These are phyloP conservation scores for Pseudozyma tsukubaensis DNA, from an alignment of 1,284 basidiomycete species.

Conservation along the genomic window DNA sequence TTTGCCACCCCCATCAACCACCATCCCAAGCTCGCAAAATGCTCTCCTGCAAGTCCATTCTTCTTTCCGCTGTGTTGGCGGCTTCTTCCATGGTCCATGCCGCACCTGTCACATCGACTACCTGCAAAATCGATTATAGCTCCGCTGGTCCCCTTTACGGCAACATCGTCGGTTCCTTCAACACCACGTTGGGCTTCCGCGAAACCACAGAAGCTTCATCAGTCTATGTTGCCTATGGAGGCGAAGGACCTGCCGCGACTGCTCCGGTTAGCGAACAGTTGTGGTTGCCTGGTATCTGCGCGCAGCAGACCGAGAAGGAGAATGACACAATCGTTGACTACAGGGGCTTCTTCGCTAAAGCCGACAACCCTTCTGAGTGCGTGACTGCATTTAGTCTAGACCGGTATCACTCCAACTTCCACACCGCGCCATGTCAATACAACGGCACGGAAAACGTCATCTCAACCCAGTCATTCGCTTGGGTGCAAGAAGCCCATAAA, in stretches of 20 bases:
- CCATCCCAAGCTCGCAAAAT: constrained; percentile 8
- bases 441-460: not conserved
- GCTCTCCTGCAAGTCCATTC: constrained; percentile 10
- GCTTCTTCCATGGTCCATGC: constrained; percentile 7
- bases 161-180: not conserved
- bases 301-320: not conserved
- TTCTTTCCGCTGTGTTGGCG: constrained; percentile 18
- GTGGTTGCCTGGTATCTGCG: not conserved
- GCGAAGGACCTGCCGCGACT: too few relatives aligned
- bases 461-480: not conserved
- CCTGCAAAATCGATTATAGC: not conserved
- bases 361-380: not conserved
- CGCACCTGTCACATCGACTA: constrained; percentile 4
- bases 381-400: not conserved
- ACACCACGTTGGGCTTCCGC: too few relatives aligned
- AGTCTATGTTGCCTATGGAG: too few relatives aligned
- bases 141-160: not conserved
- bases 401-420: not conserved
- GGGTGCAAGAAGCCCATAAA: not conserved
- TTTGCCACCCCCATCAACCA: too few relatives aligned
- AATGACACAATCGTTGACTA: too few relatives aligned
- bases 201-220: not conserved
- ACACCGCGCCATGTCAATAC: not conserved
- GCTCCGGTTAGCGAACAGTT: too few relatives aligned
- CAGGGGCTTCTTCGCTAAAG: not conserved